Base-by-base conservation (phyloP, 2,329 filamentous ascomycete genomes). In the Ophiostoma novo-ulmi region DNA sequence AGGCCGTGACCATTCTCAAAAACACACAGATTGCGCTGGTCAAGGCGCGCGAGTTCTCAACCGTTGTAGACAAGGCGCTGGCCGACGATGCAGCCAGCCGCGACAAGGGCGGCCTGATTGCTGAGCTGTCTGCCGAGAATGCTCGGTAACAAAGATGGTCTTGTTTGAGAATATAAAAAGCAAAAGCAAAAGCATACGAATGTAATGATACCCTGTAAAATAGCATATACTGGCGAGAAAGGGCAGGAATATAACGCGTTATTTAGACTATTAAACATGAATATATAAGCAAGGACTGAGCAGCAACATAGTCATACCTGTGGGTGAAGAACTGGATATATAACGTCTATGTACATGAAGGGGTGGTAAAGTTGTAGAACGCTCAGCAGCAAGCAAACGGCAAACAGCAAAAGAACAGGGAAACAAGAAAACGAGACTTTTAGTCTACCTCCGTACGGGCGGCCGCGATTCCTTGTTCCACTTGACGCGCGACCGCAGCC, bases 401-500 rank as follows among this genome's bases (percentile, higher is more conserved):
- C 22, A 35, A n/a, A 22, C 58, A 66, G 41, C 35, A 44, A 35
- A 31, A 44, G 6, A 48, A 17, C 44, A n/a, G 14, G 44, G 20
- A 68, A n/a, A 31, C 48, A 44, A 20, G 8, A 6, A 20, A 39
- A n/a, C 48, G 6, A 1, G 14, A 17, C 48, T 5, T 44, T 13
- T 14, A 5, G 17, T 10, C 44, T 84, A 98, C 81, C 93, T 87
- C 94, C 97, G 97, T 69, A 97, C 89, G 1, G 95, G 95, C 73
- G 94, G 94, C 73, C 95, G 85, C 5, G 88, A 90, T 80, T 97
- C 94, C 81, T 95, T 97, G 79, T 98, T 98, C 93, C 95, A 98
- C 80, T 92, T 93, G 38, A 98, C 93, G 73, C 95, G 85, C 75
- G 89, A 94, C 78, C 92, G 89, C 72, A 99, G 84, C 95, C 95